These are phyloP conservation scores for Sergeia podlipaevii DNA, from an alignment of 208 protist species.

Conservation along the genomic window DNA sequence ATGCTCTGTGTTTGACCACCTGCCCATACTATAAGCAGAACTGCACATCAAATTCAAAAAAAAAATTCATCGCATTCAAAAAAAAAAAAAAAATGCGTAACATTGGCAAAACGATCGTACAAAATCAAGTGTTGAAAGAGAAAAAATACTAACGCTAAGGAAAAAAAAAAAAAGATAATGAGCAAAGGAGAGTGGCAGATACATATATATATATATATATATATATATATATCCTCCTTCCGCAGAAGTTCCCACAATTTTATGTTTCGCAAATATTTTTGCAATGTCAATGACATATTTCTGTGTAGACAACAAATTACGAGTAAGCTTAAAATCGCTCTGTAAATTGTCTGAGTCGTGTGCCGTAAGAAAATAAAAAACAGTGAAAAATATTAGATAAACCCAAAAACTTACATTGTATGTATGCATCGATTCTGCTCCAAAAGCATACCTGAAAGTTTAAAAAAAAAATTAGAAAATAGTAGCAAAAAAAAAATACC, in stretches of 20 bases:
- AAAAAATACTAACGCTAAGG: no score
- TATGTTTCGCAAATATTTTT: no score
- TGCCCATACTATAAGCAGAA: background rate
- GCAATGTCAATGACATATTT: no score
- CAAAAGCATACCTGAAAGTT: background rate
- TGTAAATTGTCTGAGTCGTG: no score
- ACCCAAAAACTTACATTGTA: no score
- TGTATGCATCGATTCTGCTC: background rate
- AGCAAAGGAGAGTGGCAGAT: background rate
- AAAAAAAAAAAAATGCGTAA: constrained; percentile 9
- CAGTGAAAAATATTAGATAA: constrained; percentile 2
- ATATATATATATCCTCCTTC: background rate
- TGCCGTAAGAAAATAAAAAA: constrained; percentile 9
- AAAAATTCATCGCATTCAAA: constrained; percentile 1
- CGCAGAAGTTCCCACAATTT: background rate
- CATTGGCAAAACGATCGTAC: background rate
- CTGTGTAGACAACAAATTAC: no score
- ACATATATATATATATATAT: constrained; percentile 9
- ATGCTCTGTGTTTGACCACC: background rate
- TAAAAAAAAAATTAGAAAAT: background rate
- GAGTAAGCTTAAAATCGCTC: no score
- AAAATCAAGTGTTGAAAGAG: background rate
- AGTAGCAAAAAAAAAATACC: constrained; percentile 5
- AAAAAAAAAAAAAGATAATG: constrained; percentile 10
- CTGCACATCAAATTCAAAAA: background rate